Conservation (phyloP, 2,329 filamentous ascomycete genomes). For the Sporothrix inflata region DNA sequence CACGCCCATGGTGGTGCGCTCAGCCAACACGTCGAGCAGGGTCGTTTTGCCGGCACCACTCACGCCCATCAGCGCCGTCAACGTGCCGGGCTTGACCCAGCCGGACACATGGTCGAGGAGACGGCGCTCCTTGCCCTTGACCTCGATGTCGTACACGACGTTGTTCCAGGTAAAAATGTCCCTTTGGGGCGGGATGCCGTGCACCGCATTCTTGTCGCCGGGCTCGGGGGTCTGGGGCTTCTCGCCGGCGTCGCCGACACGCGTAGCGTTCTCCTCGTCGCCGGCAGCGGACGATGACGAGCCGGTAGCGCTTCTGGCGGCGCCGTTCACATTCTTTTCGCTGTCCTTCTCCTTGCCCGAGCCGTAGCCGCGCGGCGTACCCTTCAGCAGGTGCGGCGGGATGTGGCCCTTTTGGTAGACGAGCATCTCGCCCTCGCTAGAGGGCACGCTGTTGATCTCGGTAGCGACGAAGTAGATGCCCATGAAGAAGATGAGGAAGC, state of each 20-base stretch:
- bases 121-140: conserved; percentile 69
- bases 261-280: background rate
- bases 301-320: background rate
- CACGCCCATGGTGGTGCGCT: conserved; percentile 85
- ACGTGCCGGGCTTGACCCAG: conserved; percentile 89
- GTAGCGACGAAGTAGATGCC: conserved; percentile 63
- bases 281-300: background rate
- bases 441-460: conserved; percentile 65
- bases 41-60: conserved; percentile 95
- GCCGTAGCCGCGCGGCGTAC: background rate
- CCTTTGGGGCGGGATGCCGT: conserved; percentile 13
- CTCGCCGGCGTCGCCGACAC: conserved; percentile 32
- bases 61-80: conserved; percentile 90
- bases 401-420: conserved; percentile 56
- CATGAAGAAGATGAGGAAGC: conserved; percentile 64
- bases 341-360: background rate
- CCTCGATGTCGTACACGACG: conserved; percentile 79
- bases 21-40: conserved; percentile 81
- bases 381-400: conserved; percentile 54
- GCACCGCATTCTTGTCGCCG: background rate
- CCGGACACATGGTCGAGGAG: conserved; percentile 87
- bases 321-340: background rate
- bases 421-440: conserved; percentile 75
- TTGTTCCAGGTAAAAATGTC: conserved; percentile 81
- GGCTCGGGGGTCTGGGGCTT: conserved; percentile 33